Percentiles rank a stretch among this genome's conserved stretches.
Conservation (phyloP, 2,329 filamentous ascomycete species). For the Trichoderma endophyticum region DNA sequence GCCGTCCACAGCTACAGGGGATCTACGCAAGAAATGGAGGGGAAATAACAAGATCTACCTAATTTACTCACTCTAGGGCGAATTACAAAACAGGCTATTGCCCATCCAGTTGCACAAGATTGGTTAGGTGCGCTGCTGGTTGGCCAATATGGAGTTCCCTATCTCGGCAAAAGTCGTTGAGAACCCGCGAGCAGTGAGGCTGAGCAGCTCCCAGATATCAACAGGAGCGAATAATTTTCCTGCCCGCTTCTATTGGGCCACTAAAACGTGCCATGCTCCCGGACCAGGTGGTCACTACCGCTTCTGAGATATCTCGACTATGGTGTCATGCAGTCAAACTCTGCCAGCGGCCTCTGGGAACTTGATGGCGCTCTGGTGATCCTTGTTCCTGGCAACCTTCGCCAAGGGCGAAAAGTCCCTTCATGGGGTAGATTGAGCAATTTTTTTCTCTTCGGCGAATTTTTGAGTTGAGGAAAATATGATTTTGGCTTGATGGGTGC, state of each 20-base stretch:
- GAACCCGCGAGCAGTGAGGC: background rate
- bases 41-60: background rate
- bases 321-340: background rate
- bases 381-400: background rate
- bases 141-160: conserved; percentile 4
- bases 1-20: background rate
- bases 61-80: background rate
- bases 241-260: conserved; percentile 6
- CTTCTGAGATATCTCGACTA: background rate
- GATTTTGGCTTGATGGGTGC: background rate
- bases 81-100: background rate
- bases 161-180: conserved; percentile 2
- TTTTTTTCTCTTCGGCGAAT: background rate
- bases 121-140: background rate
- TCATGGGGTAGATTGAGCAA: background rate
- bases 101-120: background rate
- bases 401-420: background rate
- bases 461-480: background rate
- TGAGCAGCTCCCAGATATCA: conserved; percentile 8
- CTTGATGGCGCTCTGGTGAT: background rate
- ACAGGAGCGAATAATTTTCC: conserved; percentile 4
- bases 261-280: background rate
- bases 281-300: background rate
- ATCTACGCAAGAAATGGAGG: background rate
- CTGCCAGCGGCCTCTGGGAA: background rate